Evolutionary conservation across 2,329 filamentous ascomycete genomes (phyloP), one percentile per base, ranked within the genome.

Genomic region (Teratosphaeria zuluensis): DNA sequence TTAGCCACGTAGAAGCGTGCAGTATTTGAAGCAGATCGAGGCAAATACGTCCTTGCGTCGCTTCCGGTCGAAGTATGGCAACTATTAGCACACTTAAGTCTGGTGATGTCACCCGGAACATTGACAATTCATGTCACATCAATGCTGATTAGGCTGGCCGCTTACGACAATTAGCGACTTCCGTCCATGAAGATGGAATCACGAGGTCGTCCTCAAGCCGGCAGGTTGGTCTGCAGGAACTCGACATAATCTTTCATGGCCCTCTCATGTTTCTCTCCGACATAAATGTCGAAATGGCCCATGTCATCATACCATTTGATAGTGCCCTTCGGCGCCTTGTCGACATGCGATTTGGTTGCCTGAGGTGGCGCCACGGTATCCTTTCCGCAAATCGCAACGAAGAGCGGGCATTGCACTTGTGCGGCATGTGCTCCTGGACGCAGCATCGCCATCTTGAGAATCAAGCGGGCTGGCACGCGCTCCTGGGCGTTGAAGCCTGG

Each of bases 211-310:
- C 19, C 42, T 48, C 42, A 48, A 19, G 42, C 42, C 42, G 42
- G 42, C 19, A 48, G 4, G 9, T 48, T 48, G 16, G 42, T 8
- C n/a, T 48, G 65, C 64, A 75, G 59, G 59, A 75, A 75, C 42
- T 71, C 68, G 14, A 66, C 61, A 63, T 75, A 71, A 16, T 55
- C 62, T 7, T 57, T 61, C 52, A 70, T 64, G 58, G 73, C 73
- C 35, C 64, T 62, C 59, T 72, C 72, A 54, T 70, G 65, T 56
- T 62, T 61, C 3, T 51, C 19, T 12, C 65, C 66, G 3, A 53
- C 56, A 48, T 75, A 76, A 11, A 60, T 68, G 58, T 75, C 74
- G 63, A 76, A 77, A 66, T 77, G 75, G 2, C 72, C 74, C 42
- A 48, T 48, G 5, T 48, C 42, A 48, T 48, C 42, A 48, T 48